Percentiles rank a stretch among this genome's conserved stretches.
phyloP scores from a whole-genome alignment of 2,329 filamentous ascomycete species.

The Penicillium sp. region DNA sequence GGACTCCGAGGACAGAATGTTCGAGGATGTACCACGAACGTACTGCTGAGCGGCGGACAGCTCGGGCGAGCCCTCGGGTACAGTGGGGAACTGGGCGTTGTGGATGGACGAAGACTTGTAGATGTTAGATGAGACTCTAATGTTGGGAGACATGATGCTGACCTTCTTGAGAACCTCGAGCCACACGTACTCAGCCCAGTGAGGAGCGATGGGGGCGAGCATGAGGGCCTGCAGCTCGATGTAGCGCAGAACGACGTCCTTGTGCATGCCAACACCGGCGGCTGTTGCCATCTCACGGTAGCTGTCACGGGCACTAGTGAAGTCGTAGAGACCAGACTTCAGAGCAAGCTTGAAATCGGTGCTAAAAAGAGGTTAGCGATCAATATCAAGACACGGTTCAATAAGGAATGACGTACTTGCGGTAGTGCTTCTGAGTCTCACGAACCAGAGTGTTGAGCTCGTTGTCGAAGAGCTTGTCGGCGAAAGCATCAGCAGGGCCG shows the following conservation, averaged over 20 bases:
- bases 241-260: slow-evolving; percentile 73
- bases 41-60: slow-evolving; percentile 81
- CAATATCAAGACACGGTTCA: neutral
- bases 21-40: slow-evolving; percentile 69
- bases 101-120: slow-evolving; percentile 68
- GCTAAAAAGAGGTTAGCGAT: slow-evolving; percentile 30
- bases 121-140: slow-evolving; percentile 3
- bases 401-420: slow-evolving; percentile 49
- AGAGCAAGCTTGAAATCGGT: slow-evolving; percentile 85
- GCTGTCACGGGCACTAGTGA: slow-evolving; percentile 81
- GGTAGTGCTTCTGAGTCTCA: slow-evolving; percentile 76
- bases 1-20: slow-evolving; percentile 82
- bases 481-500: slow-evolving; percentile 73
- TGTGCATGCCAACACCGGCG: slow-evolving; percentile 81
- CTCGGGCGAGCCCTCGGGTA: slow-evolving; percentile 62
- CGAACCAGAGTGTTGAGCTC: slow-evolving; percentile 83
- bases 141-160: neutral
- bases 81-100: slow-evolving; percentile 70
- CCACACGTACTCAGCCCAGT: slow-evolving; percentile 95
- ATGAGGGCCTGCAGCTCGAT: slow-evolving; percentile 83
- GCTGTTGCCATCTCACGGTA: slow-evolving; percentile 81
- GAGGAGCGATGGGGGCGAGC: slow-evolving; percentile 79
- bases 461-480: slow-evolving; percentile 88
- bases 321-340: slow-evolving; percentile 84
- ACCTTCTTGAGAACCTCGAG: slow-evolving; percentile 78